Evolutionary conservation across 495 filamentous ascomycete species (phyloP), one percentile per base, ranked within the genome.

Genomic region (Penicillium pancosmium): DNA sequence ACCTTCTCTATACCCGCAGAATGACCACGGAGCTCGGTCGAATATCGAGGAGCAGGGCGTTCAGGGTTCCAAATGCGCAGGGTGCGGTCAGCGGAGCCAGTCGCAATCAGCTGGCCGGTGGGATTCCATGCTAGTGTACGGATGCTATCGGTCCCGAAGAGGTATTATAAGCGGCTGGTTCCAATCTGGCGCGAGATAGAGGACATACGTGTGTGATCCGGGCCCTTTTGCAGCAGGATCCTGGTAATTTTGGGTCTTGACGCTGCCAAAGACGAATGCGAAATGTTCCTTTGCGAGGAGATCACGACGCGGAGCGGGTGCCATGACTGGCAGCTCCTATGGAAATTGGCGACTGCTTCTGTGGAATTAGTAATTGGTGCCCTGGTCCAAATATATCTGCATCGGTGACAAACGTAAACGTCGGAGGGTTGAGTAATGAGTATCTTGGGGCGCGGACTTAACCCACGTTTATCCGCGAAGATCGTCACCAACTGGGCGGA

Each of bases 11-110:
- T 88, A 8, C 78, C 80, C 10, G 84, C 86, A 3, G 82, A 73
- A 70, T 95, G 91, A 6, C 92, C 93, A 53, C 88, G 88, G 56
- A 97, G 82, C 61, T 96, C 92, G 1, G 92, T 97, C 11, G 89
- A 90, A 68, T 93, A 87, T 63, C 85, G 86, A 33, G 89, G 85
- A 68, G 89, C 84, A 21, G 88, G 83, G 65, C 91, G 89, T 57
- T 97, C 93, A 0, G 91, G 92, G 68, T 96, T 96, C 92, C 92
- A 91, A 60, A 96, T 91, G 49, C 92, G 87, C 27, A 98, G 72
- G 12, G 91, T 91, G 53, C 88, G 87, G 69, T 96, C 90, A 9
- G 84, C 80, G 21, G 91, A 85, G 40, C 91, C 95, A 3, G 92
- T 93, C 2, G 95, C 94, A 59, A 98, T 87, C 12, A 95, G 80